Evolutionary conservation across 129 eudicot species (phyloP), one percentile per base, ranked within the genome.

Genomic region (Flaveria robusta): DNA sequence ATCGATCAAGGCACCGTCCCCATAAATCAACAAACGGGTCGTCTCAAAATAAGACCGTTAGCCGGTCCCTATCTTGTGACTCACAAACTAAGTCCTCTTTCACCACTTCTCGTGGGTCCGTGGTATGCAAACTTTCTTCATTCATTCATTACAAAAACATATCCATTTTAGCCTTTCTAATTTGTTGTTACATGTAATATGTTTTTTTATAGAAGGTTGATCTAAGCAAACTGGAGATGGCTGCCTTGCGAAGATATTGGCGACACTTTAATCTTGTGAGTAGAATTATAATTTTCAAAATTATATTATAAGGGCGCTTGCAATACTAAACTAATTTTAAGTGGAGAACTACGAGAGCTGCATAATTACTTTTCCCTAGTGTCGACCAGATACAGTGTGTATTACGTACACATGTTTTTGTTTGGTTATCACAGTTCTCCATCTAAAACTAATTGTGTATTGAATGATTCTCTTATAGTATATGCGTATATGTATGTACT

Each of bases 221-320:
- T 82, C 87, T 92, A 22, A 77, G 98, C 87, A 92, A 92, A 77
- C 98, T 92, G 20, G 98, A 89, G 84, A 86, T 84, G 91, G 86
- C 91, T 71, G 96, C 98, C 5, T 52, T 92, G 51, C 77, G 94
- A 89, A 86, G 90, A 88, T 92, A 92, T 83, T 81, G 82, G 78
- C 89, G 86, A 12, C 96, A 92, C 84, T 92, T 92, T 74, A 87
- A 92, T 77, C 96, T 92, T 74, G 98, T 92, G 76, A 87, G 98
- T 83, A 12, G 20, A 4, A 50, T 42, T 58, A 13, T 63, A 70
- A 12, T 29, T 27, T 13, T 12, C 3, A 24, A 14, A 70, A 56
- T 42, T 68, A 66, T 16, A 39, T 20, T 66, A 34, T 41, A 24
- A 3, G 8, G 2, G 18, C 20, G 1, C 1, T 3, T 15, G 5